phyloP scores from a whole-genome alignment of 495 filamentous ascomycete genomes.

The Hypoxylon lenormandii region DNA sequence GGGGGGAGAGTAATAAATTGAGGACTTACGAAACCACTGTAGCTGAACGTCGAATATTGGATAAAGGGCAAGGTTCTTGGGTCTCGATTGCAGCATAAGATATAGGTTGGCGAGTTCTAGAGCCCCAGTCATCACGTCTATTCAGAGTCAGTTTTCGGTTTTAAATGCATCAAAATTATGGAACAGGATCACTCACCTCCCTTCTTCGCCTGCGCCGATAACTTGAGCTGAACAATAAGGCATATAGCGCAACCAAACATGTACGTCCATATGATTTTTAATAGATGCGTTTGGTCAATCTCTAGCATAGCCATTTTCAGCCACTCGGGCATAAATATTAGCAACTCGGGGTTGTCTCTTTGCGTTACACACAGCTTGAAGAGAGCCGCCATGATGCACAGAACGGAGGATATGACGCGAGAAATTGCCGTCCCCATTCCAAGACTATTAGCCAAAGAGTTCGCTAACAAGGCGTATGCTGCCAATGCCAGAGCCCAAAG shows the following conservation, averaged over 20 bases:
- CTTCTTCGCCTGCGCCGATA: not conserved
- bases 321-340: not conserved
- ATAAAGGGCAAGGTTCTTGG: constrained; percentile 1
- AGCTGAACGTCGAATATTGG: not conserved
- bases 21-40: constrained; percentile 4
- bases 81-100: not conserved
- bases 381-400: not conserved
- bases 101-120: constrained; percentile 1
- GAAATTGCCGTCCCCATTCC: not conserved
- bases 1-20: not conserved
- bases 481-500: not conserved
- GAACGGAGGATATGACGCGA: not conserved
- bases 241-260: not conserved
- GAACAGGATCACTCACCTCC: constrained; percentile 1
- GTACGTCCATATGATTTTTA: not conserved
- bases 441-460: not conserved
- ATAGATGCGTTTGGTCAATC: not conserved
- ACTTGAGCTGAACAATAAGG: not conserved
- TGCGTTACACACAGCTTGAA: constrained; percentile 2
- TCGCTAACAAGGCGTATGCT: not conserved
- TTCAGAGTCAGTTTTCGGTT: not conserved
- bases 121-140: not conserved
- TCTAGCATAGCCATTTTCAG: not conserved
- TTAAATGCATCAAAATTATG: not conserved
- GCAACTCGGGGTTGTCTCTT: constrained; percentile 3